A percentile compares a stretch with the other conserved stretches of the same genome.
Evolutionary conservation across 2,329 filamentous ascomycete species (phyloP).

Genomic region (Verticillium zaregamsianum): DNA sequence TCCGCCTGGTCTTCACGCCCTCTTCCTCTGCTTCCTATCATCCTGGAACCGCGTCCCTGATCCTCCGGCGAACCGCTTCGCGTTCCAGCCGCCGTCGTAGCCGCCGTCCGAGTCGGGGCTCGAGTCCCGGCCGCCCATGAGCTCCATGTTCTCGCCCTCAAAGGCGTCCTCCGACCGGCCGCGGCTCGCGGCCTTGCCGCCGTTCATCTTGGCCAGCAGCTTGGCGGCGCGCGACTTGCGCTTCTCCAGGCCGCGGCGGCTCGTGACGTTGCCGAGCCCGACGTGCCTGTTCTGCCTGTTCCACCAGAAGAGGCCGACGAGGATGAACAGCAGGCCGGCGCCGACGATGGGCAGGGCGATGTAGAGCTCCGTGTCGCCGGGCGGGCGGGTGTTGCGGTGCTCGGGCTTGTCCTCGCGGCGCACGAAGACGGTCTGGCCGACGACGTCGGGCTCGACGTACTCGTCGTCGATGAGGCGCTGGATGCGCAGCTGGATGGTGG

Average conservation of each 20-base stretch:
- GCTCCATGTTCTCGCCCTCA: background rate
- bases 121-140: background rate
- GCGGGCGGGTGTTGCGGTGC: slow-evolving; percentile 21
- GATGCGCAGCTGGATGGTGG: slow-evolving; percentile 21
- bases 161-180: background rate
- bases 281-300: slow-evolving; percentile 48
- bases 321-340: slow-evolving; percentile 39
- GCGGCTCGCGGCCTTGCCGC: background rate
- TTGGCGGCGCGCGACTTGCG: slow-evolving; percentile 25
- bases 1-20: background rate
- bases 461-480: slow-evolving; percentile 28
- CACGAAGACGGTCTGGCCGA: slow-evolving; percentile 38
- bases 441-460: slow-evolving; percentile 27
- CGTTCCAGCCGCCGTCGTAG: background rate
- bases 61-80: background rate
- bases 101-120: background rate
- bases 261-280: slow-evolving; percentile 47
- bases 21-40: background rate
- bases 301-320: slow-evolving; percentile 52
- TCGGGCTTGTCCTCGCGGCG: slow-evolving; percentile 27
- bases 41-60: background rate
- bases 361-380: slow-evolving; percentile 37
- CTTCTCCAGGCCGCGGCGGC: slow-evolving; percentile 41
- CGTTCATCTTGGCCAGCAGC: background rate
- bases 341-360: slow-evolving; percentile 52